These are phyloP conservation scores for Curvularia lunata DNA, from an alignment of 2,329 filamentous ascomycete genomes.

Conservation along the genomic window DNA sequence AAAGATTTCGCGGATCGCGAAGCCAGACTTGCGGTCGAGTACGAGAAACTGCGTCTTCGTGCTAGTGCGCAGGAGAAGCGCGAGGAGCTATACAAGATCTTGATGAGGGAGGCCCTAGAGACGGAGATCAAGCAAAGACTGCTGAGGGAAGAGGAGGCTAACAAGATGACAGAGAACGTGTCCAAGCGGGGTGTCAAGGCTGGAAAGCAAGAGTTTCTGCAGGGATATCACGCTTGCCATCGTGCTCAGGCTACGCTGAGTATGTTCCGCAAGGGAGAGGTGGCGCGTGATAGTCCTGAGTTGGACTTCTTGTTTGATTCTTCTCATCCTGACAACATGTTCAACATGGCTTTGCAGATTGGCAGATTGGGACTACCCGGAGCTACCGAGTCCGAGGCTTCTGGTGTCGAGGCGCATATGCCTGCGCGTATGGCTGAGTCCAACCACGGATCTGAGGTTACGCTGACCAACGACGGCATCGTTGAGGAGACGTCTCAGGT, in stretches of 20 bases:
- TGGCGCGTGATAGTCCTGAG: conserved; percentile 21
- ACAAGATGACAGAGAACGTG: conserved; percentile 9
- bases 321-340: conserved; percentile 23
- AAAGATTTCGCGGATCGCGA: conserved; percentile 8
- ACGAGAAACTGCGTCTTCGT: conserved; percentile 18
- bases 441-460: neutral
- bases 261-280: conserved; percentile 22
- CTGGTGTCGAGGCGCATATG: neutral
- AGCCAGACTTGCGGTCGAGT: conserved; percentile 10
- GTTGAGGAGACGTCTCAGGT: neutral
- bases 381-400: neutral
- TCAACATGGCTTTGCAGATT: conserved; percentile 19
- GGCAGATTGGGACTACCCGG: conserved; percentile 2
- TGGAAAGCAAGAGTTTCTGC: conserved; percentile 19
- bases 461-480: neutral
- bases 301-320: conserved; percentile 30
- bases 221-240: conserved; percentile 30
- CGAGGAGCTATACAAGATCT: conserved; percentile 26
- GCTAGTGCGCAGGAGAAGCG: conserved; percentile 26
- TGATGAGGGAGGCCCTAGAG: conserved; percentile 15
- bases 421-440: neutral
- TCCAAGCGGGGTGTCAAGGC: conserved; percentile 21
- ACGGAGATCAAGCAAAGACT: conserved; percentile 8
- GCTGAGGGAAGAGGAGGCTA: conserved; percentile 1
- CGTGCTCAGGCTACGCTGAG: conserved; percentile 14